These are phyloP conservation scores for Schrenkiella parvula DNA, from an alignment of 345 rosid species.

Conservation along the genomic window DNA sequence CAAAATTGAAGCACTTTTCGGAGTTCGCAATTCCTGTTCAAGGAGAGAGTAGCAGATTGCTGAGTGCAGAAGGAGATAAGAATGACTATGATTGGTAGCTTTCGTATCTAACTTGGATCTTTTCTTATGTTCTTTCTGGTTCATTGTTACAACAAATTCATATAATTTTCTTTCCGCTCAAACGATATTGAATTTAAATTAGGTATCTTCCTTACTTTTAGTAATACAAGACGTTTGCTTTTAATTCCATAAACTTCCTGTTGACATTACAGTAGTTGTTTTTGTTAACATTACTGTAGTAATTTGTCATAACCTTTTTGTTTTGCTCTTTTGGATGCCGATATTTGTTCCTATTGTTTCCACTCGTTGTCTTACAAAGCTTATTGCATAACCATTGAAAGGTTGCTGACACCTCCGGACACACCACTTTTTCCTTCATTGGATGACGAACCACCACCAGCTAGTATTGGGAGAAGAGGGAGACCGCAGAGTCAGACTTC, in stretches of 20 bases:
- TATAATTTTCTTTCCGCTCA: background rate
- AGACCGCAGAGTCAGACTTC: slow-evolving; percentile 89
- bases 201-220: background rate
- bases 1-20: slow-evolving; percentile 77
- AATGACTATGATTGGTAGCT: slow-evolving; percentile 95
- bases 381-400: slow-evolving; percentile 39
- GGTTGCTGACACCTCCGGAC: slow-evolving; percentile 98
- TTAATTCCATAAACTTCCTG: background rate
- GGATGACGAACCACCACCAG: slow-evolving; percentile 74
- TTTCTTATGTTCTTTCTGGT: background rate
- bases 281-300: background rate
- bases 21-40: slow-evolving; percentile 72
- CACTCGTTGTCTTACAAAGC: slow-evolving; percentile 33
- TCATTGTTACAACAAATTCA: background rate
- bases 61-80: slow-evolving; percentile 81
- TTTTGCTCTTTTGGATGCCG: slow-evolving; percentile 6
- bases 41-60: slow-evolving; percentile 86
- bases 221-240: background rate
- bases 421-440: slow-evolving; percentile 92
- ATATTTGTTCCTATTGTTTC: background rate
- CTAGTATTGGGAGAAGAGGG: slow-evolving; percentile 60
- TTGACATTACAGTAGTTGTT: background rate
- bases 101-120: slow-evolving; percentile 2
- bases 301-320: background rate
- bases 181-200: background rate